A percentile compares a stretch with the other conserved stretches of the same genome.
phyloP scores from a whole-genome alignment of 2,329 filamentous ascomycete genomes.

The Neopestalotiopsis sp. region DNA sequence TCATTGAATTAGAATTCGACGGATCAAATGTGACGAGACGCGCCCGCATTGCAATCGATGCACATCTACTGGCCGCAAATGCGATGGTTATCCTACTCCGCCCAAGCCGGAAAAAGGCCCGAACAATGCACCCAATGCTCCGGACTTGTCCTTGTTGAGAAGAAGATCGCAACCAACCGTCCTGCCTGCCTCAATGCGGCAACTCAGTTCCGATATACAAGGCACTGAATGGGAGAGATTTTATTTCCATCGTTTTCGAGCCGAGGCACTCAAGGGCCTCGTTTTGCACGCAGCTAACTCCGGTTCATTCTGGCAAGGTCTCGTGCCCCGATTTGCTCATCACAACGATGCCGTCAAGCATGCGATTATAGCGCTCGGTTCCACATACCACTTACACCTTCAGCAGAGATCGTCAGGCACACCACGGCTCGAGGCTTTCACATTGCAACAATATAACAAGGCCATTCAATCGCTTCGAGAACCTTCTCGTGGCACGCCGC shows the following conservation, averaged over 20 bases:
- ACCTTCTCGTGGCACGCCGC: constrained; percentile 28
- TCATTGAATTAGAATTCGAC: constrained; percentile 21
- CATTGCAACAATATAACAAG: constrained; percentile 44
- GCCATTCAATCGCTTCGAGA: constrained; percentile 40
- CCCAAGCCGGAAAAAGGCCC: constrained; percentile 13
- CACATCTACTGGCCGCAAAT: constrained; percentile 35
- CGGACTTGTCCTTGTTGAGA: not conserved
- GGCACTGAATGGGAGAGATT: constrained; percentile 40
- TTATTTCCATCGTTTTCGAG: constrained; percentile 42
- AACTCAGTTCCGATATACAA: constrained; percentile 41
- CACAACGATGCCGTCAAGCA: constrained; percentile 38
- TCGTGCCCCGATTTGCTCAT: constrained; percentile 37
- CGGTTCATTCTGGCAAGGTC: constrained; percentile 36
- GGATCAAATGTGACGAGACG: constrained; percentile 11
- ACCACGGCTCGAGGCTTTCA: constrained; percentile 40
- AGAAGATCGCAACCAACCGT: constrained; percentile 17
- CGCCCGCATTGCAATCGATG: constrained; percentile 26
- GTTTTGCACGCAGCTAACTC: constrained; percentile 35
- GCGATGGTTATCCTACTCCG: constrained; percentile 35
- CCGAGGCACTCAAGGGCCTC: constrained; percentile 35
- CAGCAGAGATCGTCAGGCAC: constrained; percentile 25
- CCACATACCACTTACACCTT: constrained; percentile 35
- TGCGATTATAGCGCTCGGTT: constrained; percentile 40
- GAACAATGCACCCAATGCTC: constrained; percentile 19
- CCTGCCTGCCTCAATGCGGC: constrained; percentile 31